These are phyloP conservation scores for Schizonepeta tenuifolia DNA, from an alignment of 257 asterid species.

Conservation along the genomic window DNA sequence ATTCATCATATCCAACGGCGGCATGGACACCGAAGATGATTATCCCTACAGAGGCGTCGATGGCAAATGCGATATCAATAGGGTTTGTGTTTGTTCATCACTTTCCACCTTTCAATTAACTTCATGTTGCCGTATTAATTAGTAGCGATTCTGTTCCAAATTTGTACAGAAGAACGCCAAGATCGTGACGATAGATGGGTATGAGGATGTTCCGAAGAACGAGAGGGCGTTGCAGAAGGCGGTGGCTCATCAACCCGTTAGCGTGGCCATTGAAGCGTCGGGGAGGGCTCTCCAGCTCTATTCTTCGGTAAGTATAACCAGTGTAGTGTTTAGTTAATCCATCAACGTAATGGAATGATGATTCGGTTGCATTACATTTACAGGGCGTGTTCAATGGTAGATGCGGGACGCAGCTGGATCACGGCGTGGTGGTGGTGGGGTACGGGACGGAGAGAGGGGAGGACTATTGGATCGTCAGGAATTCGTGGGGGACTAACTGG, in stretches of 20 bases:
- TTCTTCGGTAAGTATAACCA: conserved; percentile 47
- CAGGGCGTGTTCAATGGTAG: conserved; percentile 72
- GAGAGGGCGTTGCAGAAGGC: conserved; percentile 82
- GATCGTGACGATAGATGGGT: conserved; percentile 78
- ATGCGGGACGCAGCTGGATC: conserved; percentile 68
- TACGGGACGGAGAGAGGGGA: conserved; percentile 65
- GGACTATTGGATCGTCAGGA: conserved; percentile 83
- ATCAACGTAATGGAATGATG: background rate
- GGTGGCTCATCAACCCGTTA: conserved; percentile 83
- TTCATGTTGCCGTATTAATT: too few relatives aligned
- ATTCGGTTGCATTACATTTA: background rate
- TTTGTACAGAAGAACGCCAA: conserved; percentile 65
- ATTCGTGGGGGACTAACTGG: conserved; percentile 85
- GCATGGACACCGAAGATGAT: conserved; percentile 73
- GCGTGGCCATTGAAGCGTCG: conserved; percentile 86
- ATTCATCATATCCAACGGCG: conserved; percentile 73
- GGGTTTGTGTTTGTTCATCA: conserved; percentile 41
- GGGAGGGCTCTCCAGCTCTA: conserved; percentile 79
- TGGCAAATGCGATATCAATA: conserved; percentile 57
- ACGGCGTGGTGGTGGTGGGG: conserved; percentile 86
- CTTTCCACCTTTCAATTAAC: too few relatives aligned
- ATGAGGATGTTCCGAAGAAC: conserved; percentile 66
- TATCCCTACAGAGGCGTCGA: conserved; percentile 73
- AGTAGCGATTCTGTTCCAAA: background rate
- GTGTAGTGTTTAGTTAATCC: too few relatives aligned